phyloP scores from a whole-genome alignment of 345 rosid genomes.

The Erysimum cheiranthoides region DNA sequence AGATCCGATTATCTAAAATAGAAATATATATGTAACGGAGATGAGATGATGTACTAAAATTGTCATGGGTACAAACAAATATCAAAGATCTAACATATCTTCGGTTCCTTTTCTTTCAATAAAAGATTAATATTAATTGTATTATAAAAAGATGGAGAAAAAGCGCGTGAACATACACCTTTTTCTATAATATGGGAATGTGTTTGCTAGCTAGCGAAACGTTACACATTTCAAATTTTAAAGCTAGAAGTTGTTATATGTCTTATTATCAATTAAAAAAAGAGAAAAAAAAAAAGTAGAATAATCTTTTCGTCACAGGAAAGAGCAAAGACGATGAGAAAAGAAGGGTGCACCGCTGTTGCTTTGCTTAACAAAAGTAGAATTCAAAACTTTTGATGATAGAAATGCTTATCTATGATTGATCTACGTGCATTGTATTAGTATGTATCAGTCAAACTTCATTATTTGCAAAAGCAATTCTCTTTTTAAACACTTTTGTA shows the following conservation, averaged over 20 bases:
- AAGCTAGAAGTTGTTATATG: constrained; percentile 46
- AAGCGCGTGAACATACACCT: constrained; percentile 25
- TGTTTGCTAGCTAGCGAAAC: constrained; percentile 38
- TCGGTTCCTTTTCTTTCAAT: constrained; percentile 3
- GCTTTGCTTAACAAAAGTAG: constrained; percentile 21
- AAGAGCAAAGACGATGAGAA: constrained; percentile 36
- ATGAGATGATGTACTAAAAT: constrained; percentile 14
- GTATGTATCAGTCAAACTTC: constrained; percentile 42
- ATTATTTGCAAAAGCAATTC: constrained; percentile 29
- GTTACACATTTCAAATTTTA: neutral
- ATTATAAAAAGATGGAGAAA: constrained; percentile 26
- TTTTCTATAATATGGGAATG: constrained; percentile 32
- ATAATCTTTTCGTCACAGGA: neutral
- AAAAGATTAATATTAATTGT: constrained; percentile 13
- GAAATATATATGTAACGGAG: constrained; percentile 1
- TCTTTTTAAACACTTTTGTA: constrained; percentile 36
- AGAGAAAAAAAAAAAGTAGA: neutral
- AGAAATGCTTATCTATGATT: constrained; percentile 34
- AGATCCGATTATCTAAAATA: constrained; percentile 11
- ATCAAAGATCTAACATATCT: constrained; percentile 19
- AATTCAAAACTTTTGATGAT: constrained; percentile 17
- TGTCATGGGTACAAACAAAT: constrained; percentile 22
- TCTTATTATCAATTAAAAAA: constrained; percentile 21
- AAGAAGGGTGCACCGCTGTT: constrained; percentile 31
- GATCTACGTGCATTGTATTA: constrained; percentile 39